Conservation (phyloP, 805 yeast genomes). For the Ogataea glucozyma region DNA sequence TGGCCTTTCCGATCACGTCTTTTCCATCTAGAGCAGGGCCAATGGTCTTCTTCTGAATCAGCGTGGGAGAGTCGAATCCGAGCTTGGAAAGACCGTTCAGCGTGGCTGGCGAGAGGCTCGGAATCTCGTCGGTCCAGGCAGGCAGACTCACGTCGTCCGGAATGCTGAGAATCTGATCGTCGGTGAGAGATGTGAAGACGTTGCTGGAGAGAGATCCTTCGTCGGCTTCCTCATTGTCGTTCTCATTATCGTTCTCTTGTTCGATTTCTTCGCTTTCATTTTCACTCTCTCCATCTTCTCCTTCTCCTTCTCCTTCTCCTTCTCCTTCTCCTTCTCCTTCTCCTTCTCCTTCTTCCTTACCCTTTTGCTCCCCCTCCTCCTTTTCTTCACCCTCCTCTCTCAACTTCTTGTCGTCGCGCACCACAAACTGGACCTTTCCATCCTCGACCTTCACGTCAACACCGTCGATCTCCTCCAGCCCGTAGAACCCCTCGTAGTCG, state of each 20-base stretch:
- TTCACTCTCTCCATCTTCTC: constrained; percentile 15
- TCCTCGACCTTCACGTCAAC: constrained; percentile 76
- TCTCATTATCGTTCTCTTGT: constrained; percentile 12
- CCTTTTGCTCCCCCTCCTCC: constrained; percentile 9
- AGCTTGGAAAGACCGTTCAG: constrained; percentile 61
- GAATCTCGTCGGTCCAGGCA: constrained; percentile 50
- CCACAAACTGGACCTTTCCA: constrained; percentile 65
- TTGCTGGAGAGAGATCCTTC: constrained; percentile 15
- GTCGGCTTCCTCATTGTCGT: constrained; percentile 6
- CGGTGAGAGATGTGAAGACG: constrained; percentile 17
- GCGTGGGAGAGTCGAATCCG: constrained; percentile 73
- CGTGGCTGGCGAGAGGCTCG: constrained; percentile 52
- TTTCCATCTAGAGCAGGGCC: constrained; percentile 71
- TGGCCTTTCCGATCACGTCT: constrained; percentile 93
- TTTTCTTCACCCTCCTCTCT: constrained; percentile 18
- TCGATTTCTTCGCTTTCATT: constrained; percentile 11
- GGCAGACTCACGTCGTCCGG: constrained; percentile 51
- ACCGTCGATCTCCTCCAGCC: constrained; percentile 92
- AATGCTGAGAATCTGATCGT: constrained; percentile 13
- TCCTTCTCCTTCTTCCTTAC: constrained; percentile 15
- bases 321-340: constrained; percentile 10
- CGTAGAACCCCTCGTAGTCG: constrained; percentile 89
- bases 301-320: constrained; percentile 11
- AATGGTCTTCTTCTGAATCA: constrained; percentile 74
- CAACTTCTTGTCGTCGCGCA: constrained; percentile 36